Conservation (phyloP, 768 basidiomycete species). For the Termitomyces sp. region DNA sequence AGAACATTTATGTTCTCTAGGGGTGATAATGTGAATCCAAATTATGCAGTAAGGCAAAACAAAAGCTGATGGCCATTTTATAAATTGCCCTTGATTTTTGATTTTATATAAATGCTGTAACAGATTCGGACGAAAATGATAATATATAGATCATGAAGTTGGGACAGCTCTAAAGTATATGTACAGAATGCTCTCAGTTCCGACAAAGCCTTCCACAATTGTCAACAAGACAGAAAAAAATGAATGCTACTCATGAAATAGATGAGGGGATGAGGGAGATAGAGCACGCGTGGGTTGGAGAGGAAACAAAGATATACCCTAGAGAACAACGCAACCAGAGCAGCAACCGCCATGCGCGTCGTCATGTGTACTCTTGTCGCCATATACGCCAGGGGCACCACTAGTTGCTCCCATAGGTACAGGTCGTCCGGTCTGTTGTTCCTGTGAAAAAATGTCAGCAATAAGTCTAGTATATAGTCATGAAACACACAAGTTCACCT, state of each 20-base stretch:
- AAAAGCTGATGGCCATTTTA: neutral
- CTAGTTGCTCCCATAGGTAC: constrained; percentile 40
- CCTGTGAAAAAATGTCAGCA: constrained; percentile 32
- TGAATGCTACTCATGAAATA: neutral
- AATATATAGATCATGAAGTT: constrained; percentile 1
- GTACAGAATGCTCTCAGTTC: constrained; percentile 14
- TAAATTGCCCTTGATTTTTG: no score
- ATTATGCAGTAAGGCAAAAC: neutral
- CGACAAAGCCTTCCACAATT: constrained; percentile 12
- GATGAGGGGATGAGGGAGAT: constrained; percentile 16
- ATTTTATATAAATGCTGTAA: no score
- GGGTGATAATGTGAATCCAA: neutral
- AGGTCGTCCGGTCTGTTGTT: constrained; percentile 75
- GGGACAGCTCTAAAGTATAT: constrained; percentile 11
- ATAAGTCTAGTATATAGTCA: neutral
- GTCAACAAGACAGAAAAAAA: constrained; percentile 12
- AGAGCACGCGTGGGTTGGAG: constrained; percentile 16
- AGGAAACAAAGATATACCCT: constrained; percentile 11
- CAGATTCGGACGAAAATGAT: neutral
- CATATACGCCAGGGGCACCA: constrained; percentile 44
- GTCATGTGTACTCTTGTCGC: constrained; percentile 40
- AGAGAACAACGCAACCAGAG: constrained; percentile 60
- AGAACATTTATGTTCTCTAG: neutral
- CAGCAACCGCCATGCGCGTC: constrained; percentile 63
- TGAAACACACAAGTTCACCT: constrained; percentile 41